Conservation (phyloP, 2,329 filamentous ascomycete species). For the Waltergamsia citrina region DNA sequence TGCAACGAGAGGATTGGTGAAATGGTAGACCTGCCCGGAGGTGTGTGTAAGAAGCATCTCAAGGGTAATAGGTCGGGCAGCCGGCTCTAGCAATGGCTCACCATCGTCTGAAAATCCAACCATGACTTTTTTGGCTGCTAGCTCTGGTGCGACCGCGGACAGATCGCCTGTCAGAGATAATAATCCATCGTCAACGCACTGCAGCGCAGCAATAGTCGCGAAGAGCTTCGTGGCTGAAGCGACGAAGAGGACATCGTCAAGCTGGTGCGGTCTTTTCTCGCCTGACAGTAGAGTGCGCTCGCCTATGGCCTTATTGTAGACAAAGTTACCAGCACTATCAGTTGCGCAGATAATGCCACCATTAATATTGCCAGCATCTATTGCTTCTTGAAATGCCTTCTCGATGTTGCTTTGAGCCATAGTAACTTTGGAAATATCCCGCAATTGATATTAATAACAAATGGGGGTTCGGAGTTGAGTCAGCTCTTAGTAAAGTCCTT, state of each 20-base stretch:
- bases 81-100: slow-evolving; percentile 24
- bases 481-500: too few relatives aligned
- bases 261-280: slow-evolving; percentile 23
- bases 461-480: too few relatives aligned
- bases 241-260: slow-evolving; percentile 23
- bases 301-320: slow-evolving; percentile 28
- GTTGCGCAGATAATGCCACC: slow-evolving; percentile 31
- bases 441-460: too few relatives aligned
- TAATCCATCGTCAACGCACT: slow-evolving; percentile 42
- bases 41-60: slow-evolving; percentile 41
- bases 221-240: slow-evolving; percentile 34
- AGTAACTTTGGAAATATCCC: too few relatives aligned
- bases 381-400: slow-evolving; percentile 24
- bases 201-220: slow-evolving; percentile 41
- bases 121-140: slow-evolving; percentile 36
- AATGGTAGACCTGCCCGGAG: slow-evolving; percentile 36
- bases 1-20: slow-evolving; percentile 22
- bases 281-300: slow-evolving; percentile 27
- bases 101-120: slow-evolving; percentile 32
- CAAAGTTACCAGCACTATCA: slow-evolving; percentile 24
- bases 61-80: slow-evolving; percentile 31
- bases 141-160: slow-evolving; percentile 32
- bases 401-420: slow-evolving; percentile 24
- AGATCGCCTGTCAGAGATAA: slow-evolving; percentile 36
- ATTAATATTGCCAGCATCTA: slow-evolving; percentile 31